Percentiles rank a stretch among this genome's conserved stretches.
phyloP scores from a whole-genome alignment of 1,284 basidiomycete genomes.

The Papiliotrema terrestris region DNA sequence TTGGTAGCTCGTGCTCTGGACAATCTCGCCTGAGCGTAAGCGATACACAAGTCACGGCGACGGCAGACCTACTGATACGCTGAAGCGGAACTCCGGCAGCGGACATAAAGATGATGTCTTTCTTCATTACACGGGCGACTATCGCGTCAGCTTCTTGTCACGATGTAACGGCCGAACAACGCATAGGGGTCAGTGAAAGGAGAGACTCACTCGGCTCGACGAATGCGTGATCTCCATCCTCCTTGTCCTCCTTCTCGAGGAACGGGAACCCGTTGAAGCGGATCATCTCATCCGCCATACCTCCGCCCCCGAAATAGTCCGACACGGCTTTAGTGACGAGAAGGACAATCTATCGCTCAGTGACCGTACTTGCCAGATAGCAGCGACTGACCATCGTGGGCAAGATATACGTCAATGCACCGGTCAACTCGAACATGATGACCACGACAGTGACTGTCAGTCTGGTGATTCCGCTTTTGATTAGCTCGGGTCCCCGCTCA shows the following conservation, averaged over 20 bases:
- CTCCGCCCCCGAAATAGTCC: slow-evolving; percentile 87
- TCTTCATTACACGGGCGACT: slow-evolving; percentile 88
- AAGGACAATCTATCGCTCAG: slow-evolving; percentile 71
- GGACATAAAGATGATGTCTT: slow-evolving; percentile 67
- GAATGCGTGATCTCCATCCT: slow-evolving; percentile 86
- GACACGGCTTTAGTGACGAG: slow-evolving; percentile 95
- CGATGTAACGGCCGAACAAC: no score
- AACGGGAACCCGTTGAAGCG: slow-evolving; percentile 96
- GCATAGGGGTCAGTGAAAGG: no score
- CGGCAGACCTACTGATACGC: slow-evolving; percentile 64
- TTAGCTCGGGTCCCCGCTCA: background rate
- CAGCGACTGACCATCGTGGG: slow-evolving; percentile 80
- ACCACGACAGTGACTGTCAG: slow-evolving; percentile 98
- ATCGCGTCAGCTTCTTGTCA: slow-evolving; percentile 12
- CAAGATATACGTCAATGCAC: slow-evolving; percentile 93
- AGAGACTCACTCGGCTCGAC: slow-evolving; percentile 69
- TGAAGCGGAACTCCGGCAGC: slow-evolving; percentile 70
- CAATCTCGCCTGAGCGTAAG: slow-evolving; percentile 55
- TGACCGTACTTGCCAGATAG: background rate
- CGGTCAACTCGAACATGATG: slow-evolving; percentile 99
- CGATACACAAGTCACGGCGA: no score
- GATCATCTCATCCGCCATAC: slow-evolving; percentile 97
- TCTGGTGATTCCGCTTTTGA: slow-evolving; percentile 82
- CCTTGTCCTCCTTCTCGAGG: slow-evolving; percentile 78
- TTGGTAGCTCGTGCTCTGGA: slow-evolving; percentile 71